phyloP scores from a whole-genome alignment of 2,329 filamentous ascomycete genomes.

The Neofusicoccum cordaticola region DNA sequence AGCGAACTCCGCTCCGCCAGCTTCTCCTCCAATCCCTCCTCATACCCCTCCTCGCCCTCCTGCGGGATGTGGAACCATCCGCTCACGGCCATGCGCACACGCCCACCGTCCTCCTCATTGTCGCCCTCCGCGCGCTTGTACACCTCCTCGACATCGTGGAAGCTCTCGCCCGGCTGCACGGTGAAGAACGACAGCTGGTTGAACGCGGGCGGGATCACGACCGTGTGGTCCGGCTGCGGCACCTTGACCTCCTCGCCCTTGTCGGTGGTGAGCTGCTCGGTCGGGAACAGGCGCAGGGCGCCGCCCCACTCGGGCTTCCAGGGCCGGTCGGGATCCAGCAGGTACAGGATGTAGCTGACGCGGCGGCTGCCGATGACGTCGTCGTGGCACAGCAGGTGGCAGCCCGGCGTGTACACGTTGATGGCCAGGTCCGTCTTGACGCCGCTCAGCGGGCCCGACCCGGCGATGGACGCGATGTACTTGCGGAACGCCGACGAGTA shows the following conservation, averaged over 20 bases:
- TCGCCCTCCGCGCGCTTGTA: constrained; percentile 64
- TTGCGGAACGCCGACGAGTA: constrained; percentile 88
- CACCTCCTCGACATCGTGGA: constrained; percentile 98
- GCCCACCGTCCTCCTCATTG: constrained; percentile 66
- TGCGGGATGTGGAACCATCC: constrained; percentile 99
- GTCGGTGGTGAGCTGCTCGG: constrained; percentile 59
- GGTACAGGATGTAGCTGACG: constrained; percentile 94
- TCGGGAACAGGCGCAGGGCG: constrained; percentile 82
- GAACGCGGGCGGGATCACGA: constrained; percentile 89
- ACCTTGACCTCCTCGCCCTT: constrained; percentile 75
- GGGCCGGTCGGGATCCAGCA: constrained; percentile 84
- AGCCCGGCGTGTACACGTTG: constrained; percentile 96
- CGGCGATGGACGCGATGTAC: constrained; percentile 83
- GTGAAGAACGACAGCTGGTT: constrained; percentile 98
- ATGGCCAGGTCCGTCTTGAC: constrained; percentile 99
- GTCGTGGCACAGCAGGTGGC: constrained; percentile 93
- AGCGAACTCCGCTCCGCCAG: constrained; percentile 86
- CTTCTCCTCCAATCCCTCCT: constrained; percentile 82
- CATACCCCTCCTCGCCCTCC: constrained; percentile 85
- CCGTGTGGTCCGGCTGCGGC: constrained; percentile 72
- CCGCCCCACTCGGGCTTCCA: constrained; percentile 95
- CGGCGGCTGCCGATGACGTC: constrained; percentile 97
- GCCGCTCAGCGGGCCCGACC: constrained; percentile 82
- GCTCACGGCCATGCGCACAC: constrained; percentile 94
- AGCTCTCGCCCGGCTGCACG: constrained; percentile 96